phyloP scores from a whole-genome alignment of 495 filamentous ascomycete species.

The Paragyromitra xinjiangensis region DNA sequence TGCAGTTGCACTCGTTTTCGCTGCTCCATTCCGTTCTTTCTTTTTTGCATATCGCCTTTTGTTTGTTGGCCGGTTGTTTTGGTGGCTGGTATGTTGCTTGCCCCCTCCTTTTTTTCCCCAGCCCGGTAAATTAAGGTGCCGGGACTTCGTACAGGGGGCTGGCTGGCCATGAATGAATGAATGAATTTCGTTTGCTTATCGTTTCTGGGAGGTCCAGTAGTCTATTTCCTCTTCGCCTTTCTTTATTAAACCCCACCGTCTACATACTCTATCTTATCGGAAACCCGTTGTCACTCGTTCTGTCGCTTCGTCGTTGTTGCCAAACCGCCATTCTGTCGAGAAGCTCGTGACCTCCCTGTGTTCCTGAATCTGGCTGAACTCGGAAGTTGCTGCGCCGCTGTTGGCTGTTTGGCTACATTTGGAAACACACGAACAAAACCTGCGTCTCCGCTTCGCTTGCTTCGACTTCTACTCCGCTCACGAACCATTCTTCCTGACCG shows the following conservation, averaged over 20 bases:
- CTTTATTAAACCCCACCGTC: background rate
- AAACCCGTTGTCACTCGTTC: conserved; percentile 18
- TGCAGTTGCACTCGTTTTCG: conserved; percentile 32
- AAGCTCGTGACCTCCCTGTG: conserved; percentile 33
- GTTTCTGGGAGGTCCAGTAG: conserved; percentile 24
- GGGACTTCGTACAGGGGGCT: conserved; percentile 26
- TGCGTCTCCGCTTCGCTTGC: conserved; percentile 37
- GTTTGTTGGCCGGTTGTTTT: conserved; percentile 10
- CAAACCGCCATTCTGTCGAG: background rate
- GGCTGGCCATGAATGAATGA: conserved; percentile 12
- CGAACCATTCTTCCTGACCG: conserved; percentile 25
- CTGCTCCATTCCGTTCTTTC: conserved; percentile 39
- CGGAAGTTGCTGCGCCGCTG: conserved; percentile 41
- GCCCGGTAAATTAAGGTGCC: conserved; percentile 29
- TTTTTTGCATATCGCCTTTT: conserved; percentile 17
- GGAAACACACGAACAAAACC: conserved; percentile 22
- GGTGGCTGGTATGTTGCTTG: conserved; percentile 46
- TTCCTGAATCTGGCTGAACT: conserved; percentile 38
- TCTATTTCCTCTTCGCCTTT: conserved; percentile 42
- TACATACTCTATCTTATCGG: conserved; percentile 8
- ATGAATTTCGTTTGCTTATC: conserved; percentile 30
- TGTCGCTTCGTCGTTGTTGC: conserved; percentile 10
- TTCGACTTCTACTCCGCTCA: conserved; percentile 15
- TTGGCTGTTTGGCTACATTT: background rate
- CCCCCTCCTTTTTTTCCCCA: conserved; percentile 19